Evolutionary conservation across 1,284 basidiomycete species (phyloP).

Genomic region (Pseudozyma sp.): DNA sequence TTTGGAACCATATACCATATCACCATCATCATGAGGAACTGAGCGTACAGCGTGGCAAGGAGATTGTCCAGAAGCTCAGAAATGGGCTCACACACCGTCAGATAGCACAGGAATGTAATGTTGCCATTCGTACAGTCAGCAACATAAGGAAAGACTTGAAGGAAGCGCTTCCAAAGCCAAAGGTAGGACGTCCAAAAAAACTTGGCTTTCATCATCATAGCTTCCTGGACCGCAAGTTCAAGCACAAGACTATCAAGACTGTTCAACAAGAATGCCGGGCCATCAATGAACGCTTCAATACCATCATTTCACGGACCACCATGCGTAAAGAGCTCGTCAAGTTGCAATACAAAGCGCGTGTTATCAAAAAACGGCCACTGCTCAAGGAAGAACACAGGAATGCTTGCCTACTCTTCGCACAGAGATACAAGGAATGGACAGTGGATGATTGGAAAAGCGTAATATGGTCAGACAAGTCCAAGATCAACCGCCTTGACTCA

Average conservation of each 20-base stretch:
- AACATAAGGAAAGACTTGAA: not conserved
- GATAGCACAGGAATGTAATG: not conserved
- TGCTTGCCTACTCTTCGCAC: conserved; percentile 12
- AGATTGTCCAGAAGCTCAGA: not conserved
- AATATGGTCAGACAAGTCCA: conserved; percentile 31
- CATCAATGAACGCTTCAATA: not conserved
- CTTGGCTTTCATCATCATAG: not conserved
- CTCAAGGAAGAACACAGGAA: conserved; percentile 7
- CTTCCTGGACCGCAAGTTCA: conserved; percentile 2
- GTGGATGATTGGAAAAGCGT: conserved; percentile 19
- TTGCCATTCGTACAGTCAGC: not conserved
- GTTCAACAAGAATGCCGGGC: not conserved
- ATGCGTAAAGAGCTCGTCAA: not conserved
- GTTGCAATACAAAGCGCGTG: not conserved
- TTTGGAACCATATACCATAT: not conserved
- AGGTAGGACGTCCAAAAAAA: not conserved
- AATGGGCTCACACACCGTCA: not conserved
- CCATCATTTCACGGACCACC: not conserved
- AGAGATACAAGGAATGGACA: conserved; percentile 21
- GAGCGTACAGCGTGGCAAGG: not conserved
- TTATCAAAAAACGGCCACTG: not conserved
- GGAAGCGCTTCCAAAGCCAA: not conserved
- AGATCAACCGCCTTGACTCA: conserved; percentile 12
- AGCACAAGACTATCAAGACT: not conserved
- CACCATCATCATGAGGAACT: conserved; percentile 1